Evolutionary conservation across 1,284 basidiomycete genomes (phyloP), one percentile per base, ranked within the genome.

Genomic region (Anthracocystis panici-leucophaei): DNA sequence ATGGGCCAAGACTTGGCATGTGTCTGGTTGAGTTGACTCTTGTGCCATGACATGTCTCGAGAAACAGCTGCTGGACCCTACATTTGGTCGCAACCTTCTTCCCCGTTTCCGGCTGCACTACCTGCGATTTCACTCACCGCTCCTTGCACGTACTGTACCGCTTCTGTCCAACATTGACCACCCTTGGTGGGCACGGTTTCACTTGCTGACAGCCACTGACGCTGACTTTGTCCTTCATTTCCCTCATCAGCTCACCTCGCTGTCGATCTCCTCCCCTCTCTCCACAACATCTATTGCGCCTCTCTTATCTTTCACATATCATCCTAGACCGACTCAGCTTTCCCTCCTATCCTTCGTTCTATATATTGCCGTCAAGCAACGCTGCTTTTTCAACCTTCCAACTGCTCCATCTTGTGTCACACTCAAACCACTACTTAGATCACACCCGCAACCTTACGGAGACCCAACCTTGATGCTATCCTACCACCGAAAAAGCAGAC

Each of bases 61-160:
- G 35, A 33, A 33, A 5, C 12, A 33, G 31, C 31, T 33, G 31
- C 35, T 38, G 35, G 63, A 65, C 63, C 63, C 63, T 65, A 56
- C 63, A 59, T 65, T 33, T 8, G 2, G 33, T 33, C 33, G 8
- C 33, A 33, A n/a, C n/a, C 33, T 33, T 33, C 33, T 33, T 33
- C 33, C 23, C 4, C 44, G 42, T 27, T 29, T 41, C 20, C 50
- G 50, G 14, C 10, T 46, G 45, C 25, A 18, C 14, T 48, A 12
- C 44, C 29, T 11, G 41, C 41, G 10, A 21, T n/a, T 38, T 42
- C 23, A 20, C 25, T 27, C 27, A 0, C 18, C 14, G 10, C 35
- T 16, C 35, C 35, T 38, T 38, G 48, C 48, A 49, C 29, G 48
- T 31, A 3, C 29, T n/a, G 48, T 31, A 3, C 29, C 48, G 35